Evolutionary conservation across 768 basidiomycete genomes (phyloP).

Genomic region (Lepiota brunneoincarnata): DNA sequence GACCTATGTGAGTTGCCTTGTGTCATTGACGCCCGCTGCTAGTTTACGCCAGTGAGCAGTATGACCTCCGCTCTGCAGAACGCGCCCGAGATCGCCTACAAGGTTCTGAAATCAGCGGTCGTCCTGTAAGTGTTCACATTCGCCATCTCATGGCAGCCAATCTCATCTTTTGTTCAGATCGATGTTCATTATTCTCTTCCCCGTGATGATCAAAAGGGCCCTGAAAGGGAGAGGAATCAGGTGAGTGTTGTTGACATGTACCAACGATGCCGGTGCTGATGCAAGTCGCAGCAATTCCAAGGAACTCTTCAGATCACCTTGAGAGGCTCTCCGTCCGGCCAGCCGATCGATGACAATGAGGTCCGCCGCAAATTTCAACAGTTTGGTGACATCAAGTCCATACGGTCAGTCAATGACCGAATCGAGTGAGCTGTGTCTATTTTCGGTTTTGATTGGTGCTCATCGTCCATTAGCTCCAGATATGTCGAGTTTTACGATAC

Average conservation of each 20-base stretch:
- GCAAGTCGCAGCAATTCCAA: constrained; percentile 58
- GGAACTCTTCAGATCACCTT: constrained; percentile 82
- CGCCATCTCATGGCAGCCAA: constrained; percentile 4
- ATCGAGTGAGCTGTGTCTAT: constrained; percentile 43
- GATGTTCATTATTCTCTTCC: constrained; percentile 98
- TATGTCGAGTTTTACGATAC: constrained; percentile 95
- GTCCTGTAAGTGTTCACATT: constrained; percentile 63
- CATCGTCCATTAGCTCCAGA: constrained; percentile 56
- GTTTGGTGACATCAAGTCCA: constrained; percentile 86
- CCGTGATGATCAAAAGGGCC: constrained; percentile 76
- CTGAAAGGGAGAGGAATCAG: constrained; percentile 80
- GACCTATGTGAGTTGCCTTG: constrained; percentile 78
- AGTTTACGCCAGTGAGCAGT: constrained; percentile 46
- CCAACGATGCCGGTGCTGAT: not conserved
- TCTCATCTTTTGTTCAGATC: constrained; percentile 53
- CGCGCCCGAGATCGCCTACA: constrained; percentile 89
- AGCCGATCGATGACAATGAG: constrained; percentile 79
- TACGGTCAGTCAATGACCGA: constrained; percentile 64
- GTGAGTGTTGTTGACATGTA: constrained; percentile 35
- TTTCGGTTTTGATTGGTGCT: not conserved
- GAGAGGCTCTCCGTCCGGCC: constrained; percentile 63
- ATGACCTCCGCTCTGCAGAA: constrained; percentile 89
- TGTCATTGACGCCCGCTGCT: constrained; percentile 14
- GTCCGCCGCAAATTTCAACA: constrained; percentile 83
- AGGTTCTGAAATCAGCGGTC: constrained; percentile 81